Conservation (phyloP, 129 eudicot genomes). For the Heracleum sosnowskyi region DNA sequence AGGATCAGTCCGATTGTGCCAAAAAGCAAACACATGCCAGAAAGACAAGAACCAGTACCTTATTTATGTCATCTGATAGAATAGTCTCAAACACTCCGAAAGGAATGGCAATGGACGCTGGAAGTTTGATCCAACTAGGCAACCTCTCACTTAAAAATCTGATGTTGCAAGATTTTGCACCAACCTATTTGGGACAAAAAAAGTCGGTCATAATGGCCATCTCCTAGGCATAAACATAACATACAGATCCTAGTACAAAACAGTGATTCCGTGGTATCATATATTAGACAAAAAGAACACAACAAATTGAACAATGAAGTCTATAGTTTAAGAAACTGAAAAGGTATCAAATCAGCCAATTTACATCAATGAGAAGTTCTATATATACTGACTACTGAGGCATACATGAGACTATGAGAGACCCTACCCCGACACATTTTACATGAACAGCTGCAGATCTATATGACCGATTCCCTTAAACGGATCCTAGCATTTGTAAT, state of each 20-base stretch:
- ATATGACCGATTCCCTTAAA: too few species aligned
- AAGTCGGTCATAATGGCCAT: neutral
- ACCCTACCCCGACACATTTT: neutral
- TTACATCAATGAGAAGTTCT: neutral
- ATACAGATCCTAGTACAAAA: neutral
- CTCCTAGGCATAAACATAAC: neutral
- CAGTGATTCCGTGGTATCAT: neutral
- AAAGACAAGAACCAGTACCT: slow-evolving; percentile 18
- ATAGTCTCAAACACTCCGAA: slow-evolving; percentile 41
- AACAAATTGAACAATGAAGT: neutral
- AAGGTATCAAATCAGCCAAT: neutral
- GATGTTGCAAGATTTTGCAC: slow-evolving; percentile 45
- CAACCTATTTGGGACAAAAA: slow-evolving; percentile 22
- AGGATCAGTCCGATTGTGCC: neutral
- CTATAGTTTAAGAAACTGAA: neutral
- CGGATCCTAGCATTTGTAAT: neutral
- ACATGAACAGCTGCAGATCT: neutral
- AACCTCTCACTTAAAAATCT: slow-evolving; percentile 33
- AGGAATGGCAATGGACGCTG: slow-evolving; percentile 39
- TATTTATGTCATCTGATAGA: slow-evolving; percentile 41
- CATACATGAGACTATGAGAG: neutral
- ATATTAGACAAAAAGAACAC: neutral
- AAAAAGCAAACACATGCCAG: neutral
- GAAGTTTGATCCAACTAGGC: slow-evolving; percentile 41
- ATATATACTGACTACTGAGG: neutral